A percentile compares a stretch with the other conserved stretches of the same genome.
Conservation (phyloP, 139 green algal species). For the Tetraselmis striata region DNA sequence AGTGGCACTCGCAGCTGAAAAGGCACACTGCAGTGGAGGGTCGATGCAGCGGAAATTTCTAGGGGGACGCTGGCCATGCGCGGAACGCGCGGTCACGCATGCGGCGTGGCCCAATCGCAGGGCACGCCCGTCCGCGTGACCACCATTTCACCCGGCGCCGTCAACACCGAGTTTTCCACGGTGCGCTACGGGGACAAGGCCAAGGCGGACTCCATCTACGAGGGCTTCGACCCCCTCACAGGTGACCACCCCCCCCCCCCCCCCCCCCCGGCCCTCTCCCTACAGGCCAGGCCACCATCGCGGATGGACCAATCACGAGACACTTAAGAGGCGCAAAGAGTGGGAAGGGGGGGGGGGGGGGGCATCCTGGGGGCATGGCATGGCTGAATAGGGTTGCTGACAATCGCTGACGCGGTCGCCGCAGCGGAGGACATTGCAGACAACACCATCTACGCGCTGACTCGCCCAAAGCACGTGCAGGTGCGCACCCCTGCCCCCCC, state of each 20-base stretch:
- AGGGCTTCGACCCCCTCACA: conserved; percentile 58
- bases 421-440: conserved; percentile 74
- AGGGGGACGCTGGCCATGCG: neutral
- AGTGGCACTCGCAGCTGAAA: neutral
- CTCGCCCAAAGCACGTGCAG: conserved; percentile 19
- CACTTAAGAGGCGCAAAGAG: too few relatives aligned
- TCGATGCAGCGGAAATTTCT: too few relatives aligned
- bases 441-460: conserved; percentile 67
- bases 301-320: too few relatives aligned
- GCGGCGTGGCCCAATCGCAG: conserved; percentile 17
- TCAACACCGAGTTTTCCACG: conserved; percentile 74
- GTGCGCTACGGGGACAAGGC: conserved; percentile 57
- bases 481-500: conserved; percentile 1
- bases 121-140: neutral
- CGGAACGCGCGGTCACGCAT: conserved; percentile 61
- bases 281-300: too few relatives aligned
- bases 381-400: too few relatives aligned
- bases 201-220: conserved; percentile 63
- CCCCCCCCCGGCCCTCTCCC: too few relatives aligned
- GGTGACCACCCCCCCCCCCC: too few relatives aligned
- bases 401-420: too few relatives aligned
- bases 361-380: too few relatives aligned
- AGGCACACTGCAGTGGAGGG: neutral
- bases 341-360: too few relatives aligned
- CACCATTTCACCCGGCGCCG: conserved; percentile 39